Evolutionary conservation across 345 rosid species (phyloP), one percentile per base, ranked within the genome.

Genomic region (Gossypium arboreum): DNA sequence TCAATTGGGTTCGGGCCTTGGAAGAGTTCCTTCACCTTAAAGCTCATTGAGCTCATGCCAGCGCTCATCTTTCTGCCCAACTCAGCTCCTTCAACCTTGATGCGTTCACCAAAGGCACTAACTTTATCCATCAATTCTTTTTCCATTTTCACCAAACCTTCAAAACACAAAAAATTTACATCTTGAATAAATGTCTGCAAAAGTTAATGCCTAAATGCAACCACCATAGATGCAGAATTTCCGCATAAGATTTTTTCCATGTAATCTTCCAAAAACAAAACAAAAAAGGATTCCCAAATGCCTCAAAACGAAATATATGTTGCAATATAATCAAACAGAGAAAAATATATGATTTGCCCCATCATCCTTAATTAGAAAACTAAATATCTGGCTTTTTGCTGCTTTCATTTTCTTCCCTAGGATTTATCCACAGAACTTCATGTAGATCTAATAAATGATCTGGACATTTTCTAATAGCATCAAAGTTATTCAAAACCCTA

Each of bases 1-100:
- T 96, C 99, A 22, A 86, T 87, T 50, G 89, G 95, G 79, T 88
- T 95, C 18, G 99, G 88, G 66, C 97, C 97, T 81, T 96, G 98
- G 77, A 93, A 93, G 29, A 96, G 90, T 81, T 96, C 99, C 94
- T 85, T 93, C 81, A 93, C 80, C 87, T 93, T 93, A 84, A 95
- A 89, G 84, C 99, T 91, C 98, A 95, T 88, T 18, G 97, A 93
- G 89, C 84, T 95, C 94, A 95, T 84, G 72, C 99, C 94, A 48
- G 88, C 98, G 48, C 81, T 95, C 86, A 95, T 84, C 81, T 93
- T 95, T 75, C 83, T 81, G 76, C 97, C 85, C 67, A 93, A 88
- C 86, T 96, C 99, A 17, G 92, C 83, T 76, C 99, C 98, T 76
- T 97, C 93, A 52, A 88, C 94, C 89, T 87, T 96, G 64, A 96